Base-by-base conservation (phyloP, 2,329 filamentous ascomycete genomes). In the Aspergillus viridinutans region DNA sequence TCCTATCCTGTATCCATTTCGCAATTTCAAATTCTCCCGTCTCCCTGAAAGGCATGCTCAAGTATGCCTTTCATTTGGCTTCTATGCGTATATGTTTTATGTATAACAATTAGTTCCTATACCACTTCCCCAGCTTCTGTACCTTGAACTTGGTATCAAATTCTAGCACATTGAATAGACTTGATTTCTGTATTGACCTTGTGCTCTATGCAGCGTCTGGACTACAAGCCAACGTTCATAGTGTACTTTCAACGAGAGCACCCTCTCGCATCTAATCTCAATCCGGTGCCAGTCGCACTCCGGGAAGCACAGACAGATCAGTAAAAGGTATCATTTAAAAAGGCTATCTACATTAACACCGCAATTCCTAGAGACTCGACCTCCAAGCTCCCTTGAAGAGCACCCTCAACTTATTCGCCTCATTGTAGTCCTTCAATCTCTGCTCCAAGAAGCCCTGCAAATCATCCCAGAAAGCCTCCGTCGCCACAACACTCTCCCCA, bases 401-500 rank as follows among this genome's bases (percentile, higher is more conserved):
- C 4, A 72, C 77, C 38, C 83, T 82, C 66, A 93, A 72, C 65
- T 85, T 83, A 63, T 84, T 83, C 0, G 88, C 90, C 68, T 83
- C 81, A 2, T 70, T 72, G 52, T 81, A 85, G 70, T 95, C 89
- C 74, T 88, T 86, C 66, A 96, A 76, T 71, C 90, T 84, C 78
- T 92, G 89, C 68, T 85, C 77, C 72, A 99, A 71, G 74, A 93
- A 97, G 0, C 84, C 89, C 69, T 86, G 85, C 61, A 99, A 74
- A 77, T 97, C 94, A 8, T 76, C 76, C 94, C 94, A 99, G 70
- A 99, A 99, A 55, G 83, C 86, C 6, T 88, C 84, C 12, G 85
- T 88, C 68, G 84, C 77, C 61, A 96, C 70, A 21, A 88, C 81
- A 28, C 83, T 83, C 54, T 75, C 76, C 35, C 83, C 83, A 63